Evolutionary conservation across 768 basidiomycete species (phyloP), one percentile per base, ranked within the genome.

Genomic region (Suillus fuscotomentosus): DNA sequence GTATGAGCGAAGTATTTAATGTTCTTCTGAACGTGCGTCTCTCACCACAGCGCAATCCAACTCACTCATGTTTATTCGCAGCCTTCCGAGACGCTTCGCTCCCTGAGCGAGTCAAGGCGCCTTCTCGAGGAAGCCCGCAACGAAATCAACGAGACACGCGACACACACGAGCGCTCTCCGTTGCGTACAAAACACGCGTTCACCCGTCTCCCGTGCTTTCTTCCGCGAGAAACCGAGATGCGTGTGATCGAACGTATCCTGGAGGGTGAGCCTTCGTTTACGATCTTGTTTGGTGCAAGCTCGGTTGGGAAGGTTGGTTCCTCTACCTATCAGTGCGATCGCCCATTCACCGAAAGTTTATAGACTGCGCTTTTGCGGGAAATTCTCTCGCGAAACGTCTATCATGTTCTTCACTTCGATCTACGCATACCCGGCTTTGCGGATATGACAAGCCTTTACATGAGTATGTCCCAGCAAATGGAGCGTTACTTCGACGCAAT

Each of bases 391-490:
- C 79, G 81, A 22, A 82, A 87, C 11, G 79, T 79, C 59, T 94
- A 89, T 71, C 90, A 92, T 76, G 90, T 94, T 61, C 82, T 94
- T 56, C 89, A 92, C 70, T 91, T 94, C 68, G 92, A 94, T 74
- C 81, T 95, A 50, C 86, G 92, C 5, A 92, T 94, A 57, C 85
- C 92, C 3, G 92, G 91, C 0, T 94, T 94, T 70, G 91, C 91
- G 3, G 92, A 94, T 70, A 80, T 94, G 13, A 77, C 84, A 1
- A 93, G 92, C 69, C 79, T 94, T 41, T 94, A 94, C 70, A 83
- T 80, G 73, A 89, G 90, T 61, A 81, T 95, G 11, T 89, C 89
- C 67, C 84, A 86, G 50, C 91, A 92, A 72, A 91, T 94, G 87
- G 90, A 93, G 68, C 84, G 85, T 39, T 94, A 88, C 71, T 94